Percentiles rank a stretch among this genome's conserved stretches.
These are phyloP conservation scores for Aurantiochytrium sp. DNA, from an alignment of 108 stramenopile species.

Conservation along the genomic window DNA sequence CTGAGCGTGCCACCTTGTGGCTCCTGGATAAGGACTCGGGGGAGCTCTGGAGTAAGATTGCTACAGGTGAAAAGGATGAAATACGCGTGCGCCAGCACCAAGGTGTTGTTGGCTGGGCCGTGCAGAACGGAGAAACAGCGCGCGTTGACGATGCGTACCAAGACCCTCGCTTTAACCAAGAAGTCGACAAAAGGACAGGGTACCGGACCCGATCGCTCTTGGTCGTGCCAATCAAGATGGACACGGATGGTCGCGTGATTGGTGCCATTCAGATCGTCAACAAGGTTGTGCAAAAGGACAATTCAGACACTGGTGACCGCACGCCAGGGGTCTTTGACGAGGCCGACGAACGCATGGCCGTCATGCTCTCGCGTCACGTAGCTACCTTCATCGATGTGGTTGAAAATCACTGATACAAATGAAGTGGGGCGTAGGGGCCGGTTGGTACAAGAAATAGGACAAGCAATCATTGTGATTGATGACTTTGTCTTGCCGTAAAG, in stretches of 20 bases:
- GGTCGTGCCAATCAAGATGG: slow-evolving; percentile 41
- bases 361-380: not conserved
- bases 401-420: not conserved
- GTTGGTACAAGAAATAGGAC: too few species aligned
- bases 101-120: not conserved
- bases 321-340: not conserved
- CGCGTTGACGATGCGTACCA: slow-evolving; percentile 30
- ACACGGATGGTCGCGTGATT: not conserved
- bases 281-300: not conserved
- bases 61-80: slow-evolving; percentile 33
- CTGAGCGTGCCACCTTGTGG: slow-evolving; percentile 55
- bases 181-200: slow-evolving; percentile 53
- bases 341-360: not conserved
- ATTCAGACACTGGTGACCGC: not conserved
- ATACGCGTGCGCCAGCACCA: not conserved
- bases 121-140: not conserved
- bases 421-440: too few species aligned
- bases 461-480: too few species aligned
- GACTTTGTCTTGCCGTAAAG: too few species aligned
- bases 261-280: slow-evolving; percentile 31
- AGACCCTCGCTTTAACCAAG: slow-evolving; percentile 46
- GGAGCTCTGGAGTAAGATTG: slow-evolving; percentile 45
- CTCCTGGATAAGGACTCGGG: slow-evolving; percentile 36
- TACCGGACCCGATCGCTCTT: slow-evolving; percentile 54
- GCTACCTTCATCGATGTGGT: not conserved